phyloP scores from a whole-genome alignment of 2,329 filamentous ascomycete species.

The Aspergillus melleus region DNA sequence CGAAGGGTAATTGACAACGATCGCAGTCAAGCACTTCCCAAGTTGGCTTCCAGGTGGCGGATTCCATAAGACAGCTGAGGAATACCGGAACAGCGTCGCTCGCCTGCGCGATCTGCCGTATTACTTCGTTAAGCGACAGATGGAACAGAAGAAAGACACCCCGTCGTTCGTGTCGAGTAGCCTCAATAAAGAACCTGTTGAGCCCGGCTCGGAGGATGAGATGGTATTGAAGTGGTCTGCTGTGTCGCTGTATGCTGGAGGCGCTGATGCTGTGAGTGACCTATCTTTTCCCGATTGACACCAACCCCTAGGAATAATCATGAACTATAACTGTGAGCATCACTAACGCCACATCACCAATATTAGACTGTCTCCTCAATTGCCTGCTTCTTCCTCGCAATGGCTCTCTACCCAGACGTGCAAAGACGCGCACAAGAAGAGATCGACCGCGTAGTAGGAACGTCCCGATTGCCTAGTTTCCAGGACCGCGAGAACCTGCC shows the following conservation, averaged over 20 bases:
- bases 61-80: constrained; percentile 43
- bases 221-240: constrained; percentile 33
- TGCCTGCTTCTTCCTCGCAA: constrained; percentile 18
- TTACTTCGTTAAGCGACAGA: constrained; percentile 44
- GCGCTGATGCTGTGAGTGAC: constrained; percentile 40
- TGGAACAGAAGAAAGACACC: constrained; percentile 29
- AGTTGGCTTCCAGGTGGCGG: constrained; percentile 47
- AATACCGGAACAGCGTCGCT: constrained; percentile 30
- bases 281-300: no score
- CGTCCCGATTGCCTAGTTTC: constrained; percentile 11
- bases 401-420: constrained; percentile 18
- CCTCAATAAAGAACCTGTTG: constrained; percentile 22
- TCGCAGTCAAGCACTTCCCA: constrained; percentile 29
- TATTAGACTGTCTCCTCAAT: constrained; percentile 16
- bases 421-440: constrained; percentile 19
- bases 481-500: constrained; percentile 26
- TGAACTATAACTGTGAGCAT: not conserved
- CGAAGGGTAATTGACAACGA: not conserved
- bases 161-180: constrained; percentile 44
- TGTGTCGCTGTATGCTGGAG: constrained; percentile 43
- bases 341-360: no score
- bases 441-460: constrained; percentile 17
- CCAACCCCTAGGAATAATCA: no score
- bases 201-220: constrained; percentile 32
- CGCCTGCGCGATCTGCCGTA: constrained; percentile 43